A percentile compares a stretch with the other conserved stretches of the same genome.
phyloP scores from a whole-genome alignment of 1,284 basidiomycete species.

The Schizophyllum amplum region DNA sequence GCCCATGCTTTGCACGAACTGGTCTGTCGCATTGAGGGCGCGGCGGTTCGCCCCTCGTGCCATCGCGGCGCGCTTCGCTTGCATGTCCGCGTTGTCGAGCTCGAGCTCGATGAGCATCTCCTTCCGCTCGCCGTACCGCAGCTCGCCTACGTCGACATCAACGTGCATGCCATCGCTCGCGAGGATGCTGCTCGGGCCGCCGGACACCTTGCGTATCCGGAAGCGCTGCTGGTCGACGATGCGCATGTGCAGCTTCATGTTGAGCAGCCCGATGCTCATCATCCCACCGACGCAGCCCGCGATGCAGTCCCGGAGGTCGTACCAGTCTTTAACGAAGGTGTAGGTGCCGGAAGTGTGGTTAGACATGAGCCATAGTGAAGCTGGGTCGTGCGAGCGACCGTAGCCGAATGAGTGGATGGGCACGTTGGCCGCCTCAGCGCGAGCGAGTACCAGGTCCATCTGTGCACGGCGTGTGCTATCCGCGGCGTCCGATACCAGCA shows the following conservation, averaged over 20 bases:
- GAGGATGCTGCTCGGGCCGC: constrained; percentile 76
- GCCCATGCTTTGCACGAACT: constrained; percentile 75
- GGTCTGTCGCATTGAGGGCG: constrained; percentile 63
- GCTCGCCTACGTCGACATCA: constrained; percentile 90
- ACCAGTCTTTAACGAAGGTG: constrained; percentile 95
- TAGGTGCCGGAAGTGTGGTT: constrained; percentile 97
- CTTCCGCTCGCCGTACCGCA: constrained; percentile 86
- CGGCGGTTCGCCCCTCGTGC: constrained; percentile 12
- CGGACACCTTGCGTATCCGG: constrained; percentile 85
- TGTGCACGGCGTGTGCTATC: constrained; percentile 93
- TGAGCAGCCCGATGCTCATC: constrained; percentile 84
- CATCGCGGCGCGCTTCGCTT: constrained; percentile 22
- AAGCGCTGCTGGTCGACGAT: constrained; percentile 80
- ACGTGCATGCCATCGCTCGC: constrained; percentile 86
- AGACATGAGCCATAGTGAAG: constrained; percentile 97
- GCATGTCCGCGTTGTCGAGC: constrained; percentile 66
- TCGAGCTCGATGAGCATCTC: constrained; percentile 95
- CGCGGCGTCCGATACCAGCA: constrained; percentile 86
- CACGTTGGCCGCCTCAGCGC: constrained; percentile 91
- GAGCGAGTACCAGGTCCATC: constrained; percentile 95
- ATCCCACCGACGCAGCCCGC: constrained; percentile 91
- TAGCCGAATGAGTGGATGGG: constrained; percentile 97
- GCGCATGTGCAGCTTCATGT: constrained; percentile 89
- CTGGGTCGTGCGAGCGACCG: constrained; percentile 92
- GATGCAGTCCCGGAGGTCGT: constrained; percentile 82